Evolutionary conservation across 371 early-diverging fungal genomes (phyloP).

Genomic region (Mucor circinelloides): DNA sequence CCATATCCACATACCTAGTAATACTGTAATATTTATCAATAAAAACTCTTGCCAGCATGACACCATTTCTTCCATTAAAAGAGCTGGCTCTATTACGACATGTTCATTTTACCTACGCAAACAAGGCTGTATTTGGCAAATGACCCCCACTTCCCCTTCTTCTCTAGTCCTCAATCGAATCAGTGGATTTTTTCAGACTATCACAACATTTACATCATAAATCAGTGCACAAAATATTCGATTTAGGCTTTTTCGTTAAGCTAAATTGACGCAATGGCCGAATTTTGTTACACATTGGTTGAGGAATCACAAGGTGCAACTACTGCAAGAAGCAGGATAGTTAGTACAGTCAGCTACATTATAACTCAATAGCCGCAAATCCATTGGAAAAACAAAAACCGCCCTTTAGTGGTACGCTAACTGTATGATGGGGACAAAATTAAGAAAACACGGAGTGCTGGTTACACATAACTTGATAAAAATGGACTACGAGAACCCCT

Average conservation of each 20-base stretch:
- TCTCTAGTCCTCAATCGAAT: not conserved
- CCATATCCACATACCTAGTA: too few species aligned
- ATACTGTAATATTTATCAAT: too few species aligned
- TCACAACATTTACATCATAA: not conserved
- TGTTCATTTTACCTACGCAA: too few species aligned
- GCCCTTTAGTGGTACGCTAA: too few species aligned
- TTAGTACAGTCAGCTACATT: too few species aligned
- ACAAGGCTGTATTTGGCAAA: not conserved
- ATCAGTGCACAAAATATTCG: not conserved
- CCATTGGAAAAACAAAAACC: too few species aligned
- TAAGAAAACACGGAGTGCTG: not conserved
- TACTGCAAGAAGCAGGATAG: too few species aligned
- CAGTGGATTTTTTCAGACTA: not conserved
- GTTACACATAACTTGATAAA: not conserved
- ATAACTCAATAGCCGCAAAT: not conserved
- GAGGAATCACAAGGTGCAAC: not conserved
- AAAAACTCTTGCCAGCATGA: too few species aligned
- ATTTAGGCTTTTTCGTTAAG: not conserved
- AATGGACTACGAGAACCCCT: slow-evolving; percentile 1
- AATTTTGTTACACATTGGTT: not conserved
- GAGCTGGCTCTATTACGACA: not conserved
- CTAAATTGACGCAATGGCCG: not conserved
- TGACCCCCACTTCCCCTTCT: not conserved
- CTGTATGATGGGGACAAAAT: not conserved
- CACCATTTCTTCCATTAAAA: too few species aligned